phyloP scores from a whole-genome alignment of 805 yeast genomes.

The Lipomyces yamadae region DNA sequence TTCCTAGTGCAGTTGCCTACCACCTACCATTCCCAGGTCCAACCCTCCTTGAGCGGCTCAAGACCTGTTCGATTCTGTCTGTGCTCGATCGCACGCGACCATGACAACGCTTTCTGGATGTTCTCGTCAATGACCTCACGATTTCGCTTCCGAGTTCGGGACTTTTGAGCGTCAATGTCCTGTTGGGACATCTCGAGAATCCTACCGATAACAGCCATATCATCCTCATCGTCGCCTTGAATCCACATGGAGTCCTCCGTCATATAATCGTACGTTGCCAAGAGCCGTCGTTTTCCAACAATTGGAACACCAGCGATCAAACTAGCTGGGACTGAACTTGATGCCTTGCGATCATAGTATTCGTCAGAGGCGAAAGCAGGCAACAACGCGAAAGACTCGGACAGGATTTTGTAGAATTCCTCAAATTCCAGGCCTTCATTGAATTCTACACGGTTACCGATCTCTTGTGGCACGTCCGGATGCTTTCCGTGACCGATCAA shows the following conservation, averaged over 20 bases:
- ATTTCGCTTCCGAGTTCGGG: slow-evolving; percentile 22
- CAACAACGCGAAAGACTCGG: slow-evolving; percentile 34
- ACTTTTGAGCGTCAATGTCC: slow-evolving; percentile 27
- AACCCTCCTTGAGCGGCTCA: slow-evolving; percentile 30
- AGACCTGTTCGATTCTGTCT: slow-evolving; percentile 27
- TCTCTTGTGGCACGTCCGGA: slow-evolving; percentile 30
- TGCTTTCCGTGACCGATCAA: slow-evolving; percentile 36
- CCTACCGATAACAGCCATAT: slow-evolving; percentile 33
- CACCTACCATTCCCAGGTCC: slow-evolving; percentile 35
- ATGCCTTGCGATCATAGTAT: slow-evolving; percentile 36
- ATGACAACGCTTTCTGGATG: slow-evolving; percentile 24
- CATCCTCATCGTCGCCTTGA: slow-evolving; percentile 33
- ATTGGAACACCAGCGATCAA: slow-evolving; percentile 36
- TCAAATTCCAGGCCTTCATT: slow-evolving; percentile 36
- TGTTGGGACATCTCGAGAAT: slow-evolving; percentile 28
- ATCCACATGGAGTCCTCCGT: slow-evolving; percentile 37
- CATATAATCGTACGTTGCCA: slow-evolving; percentile 32
- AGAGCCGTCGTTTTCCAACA: slow-evolving; percentile 31
- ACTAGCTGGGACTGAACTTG: slow-evolving; percentile 37
- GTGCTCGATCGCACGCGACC: slow-evolving; percentile 25
- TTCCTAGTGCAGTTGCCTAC: not conserved
- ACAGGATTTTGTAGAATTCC: slow-evolving; percentile 31
- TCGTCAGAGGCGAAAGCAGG: slow-evolving; percentile 37
- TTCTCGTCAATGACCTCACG: slow-evolving; percentile 27
- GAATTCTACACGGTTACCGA: slow-evolving; percentile 31